Base-by-base conservation (phyloP, 139 green algal genomes). In the Tetradesmus lagerheimii region DNA sequence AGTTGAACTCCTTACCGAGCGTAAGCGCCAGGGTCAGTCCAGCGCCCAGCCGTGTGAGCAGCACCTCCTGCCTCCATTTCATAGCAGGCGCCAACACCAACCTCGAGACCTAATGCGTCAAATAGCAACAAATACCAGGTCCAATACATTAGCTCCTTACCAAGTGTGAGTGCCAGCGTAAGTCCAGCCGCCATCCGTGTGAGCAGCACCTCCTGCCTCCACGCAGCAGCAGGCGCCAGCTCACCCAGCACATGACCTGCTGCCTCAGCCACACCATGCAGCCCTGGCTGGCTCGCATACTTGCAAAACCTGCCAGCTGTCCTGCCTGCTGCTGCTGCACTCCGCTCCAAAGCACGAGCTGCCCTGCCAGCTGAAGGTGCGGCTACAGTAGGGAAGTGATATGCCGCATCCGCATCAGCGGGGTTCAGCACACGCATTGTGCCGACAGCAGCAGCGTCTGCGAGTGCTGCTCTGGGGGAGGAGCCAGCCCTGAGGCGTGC, bases 201-300 rank as follows among this genome's bases (percentile, higher is more conserved):
- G 34, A 62, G 47, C 47, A 86, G 45, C 81, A 75, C 27, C 31
- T 86, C 81, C 47, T 86, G 81, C 41, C 81, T 74, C 45, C 45
- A 86, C n/a, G n/a, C n/a, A n/a, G n/a, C n/a, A 12, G 50, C 31
- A 34, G 47, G 47, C 25, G 47, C 29, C 31, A 86, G 81, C 37
- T 50, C 47, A 74, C 47, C 81, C 12, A 86, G 3, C 45, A 75
- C 16, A 43, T 76, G 47, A 15, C 81, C 81, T 12, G 81, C 81
- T 50, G 81, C 81, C 81, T 86, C 81, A 47, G 81, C 81, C 27
- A 76, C 47, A 5, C 81, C 81, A 31, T 27, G 20, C 23, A 86
- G 81, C 45, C 81, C 81, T 20, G 81, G 29, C 3, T 76, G 25
- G n/a, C 81, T 86, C 16, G 47, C 47, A 45, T 86, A 66, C 47